Evolutionary conservation across 2,329 filamentous ascomycete species (phyloP), one percentile per base, ranked within the genome.

Genomic region (Dryadomyces quercivorus): DNA sequence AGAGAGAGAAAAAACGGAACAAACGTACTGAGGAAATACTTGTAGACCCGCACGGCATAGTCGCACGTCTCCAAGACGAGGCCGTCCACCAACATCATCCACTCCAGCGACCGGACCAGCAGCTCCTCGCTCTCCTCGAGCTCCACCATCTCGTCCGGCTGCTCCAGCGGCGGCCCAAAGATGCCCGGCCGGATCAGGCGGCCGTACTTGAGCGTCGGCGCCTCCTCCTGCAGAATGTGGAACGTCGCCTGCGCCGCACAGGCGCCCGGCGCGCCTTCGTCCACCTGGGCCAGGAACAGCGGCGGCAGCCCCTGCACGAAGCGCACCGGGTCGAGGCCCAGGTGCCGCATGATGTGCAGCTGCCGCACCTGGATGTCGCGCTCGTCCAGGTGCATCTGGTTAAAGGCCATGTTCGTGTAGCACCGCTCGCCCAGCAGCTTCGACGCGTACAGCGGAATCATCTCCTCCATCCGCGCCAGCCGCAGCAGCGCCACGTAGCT

Each of bases 381-480:
- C 46, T 86, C 80, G 31, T 78, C 76, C 54, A 96, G 77, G 48
- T 87, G 80, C 51, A 90, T 84, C 54, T 96, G 72, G 55, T 94
- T 86, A 52, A 81, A 79, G 55, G 85, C 88, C 50, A 98, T 75
- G 16, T 85, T 84, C 54, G 82, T 78, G 61, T 89, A 83, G 58
- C 78, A 77, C 58, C 85, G 77, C 13, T 80, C 72, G 7, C 75
- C 71, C 10, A 80, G 75, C 13, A 98, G 74, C 61, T 88, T 84
- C 9, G 89, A 89, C 58, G 88, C 91, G 67, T 98, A 98, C 1
- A 95, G 73, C 0, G 93, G 91, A 54, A 95, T 86, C 45, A 93
- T 71, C 58, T 92, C 84, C 56, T 86, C 81, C 54, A 93, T 80
- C 38, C 82, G 81, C 16, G 81, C 80, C 49, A 85, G 75, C 46